Conservation (phyloP, 768 basidiomycete genomes). For the Boletus tomentosulus region DNA sequence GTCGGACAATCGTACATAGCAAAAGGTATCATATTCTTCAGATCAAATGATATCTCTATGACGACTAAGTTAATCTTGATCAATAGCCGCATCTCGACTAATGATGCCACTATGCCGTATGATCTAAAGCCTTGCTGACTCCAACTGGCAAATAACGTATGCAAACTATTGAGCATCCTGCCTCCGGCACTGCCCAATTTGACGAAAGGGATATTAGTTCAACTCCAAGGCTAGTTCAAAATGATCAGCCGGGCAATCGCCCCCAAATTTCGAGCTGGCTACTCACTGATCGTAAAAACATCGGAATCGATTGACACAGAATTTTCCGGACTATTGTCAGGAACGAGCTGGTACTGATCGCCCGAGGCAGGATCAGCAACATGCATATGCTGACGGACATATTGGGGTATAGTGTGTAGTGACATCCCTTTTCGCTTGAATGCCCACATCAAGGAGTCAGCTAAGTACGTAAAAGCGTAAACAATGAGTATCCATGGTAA, state of each 20-base stretch:
- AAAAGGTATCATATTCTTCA: no score
- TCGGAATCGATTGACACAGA: neutral
- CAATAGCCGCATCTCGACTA: neutral
- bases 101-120: neutral
- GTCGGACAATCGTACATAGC: no score
- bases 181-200: neutral
- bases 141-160: neutral
- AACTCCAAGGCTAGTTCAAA: neutral
- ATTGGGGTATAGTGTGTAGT: conserved; percentile 3
- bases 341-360: conserved; percentile 6
- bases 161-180: neutral
- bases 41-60: neutral
- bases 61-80: neutral
- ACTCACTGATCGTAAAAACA: conserved; percentile 5
- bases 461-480: neutral
- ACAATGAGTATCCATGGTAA: neutral
- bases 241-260: neutral
- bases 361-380: conserved; percentile 4
- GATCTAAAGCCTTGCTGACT: neutral
- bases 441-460: neutral
- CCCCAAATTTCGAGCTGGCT: neutral
- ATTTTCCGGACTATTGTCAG: neutral
- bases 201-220: neutral
- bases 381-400: conserved; percentile 3
- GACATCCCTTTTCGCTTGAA: conserved; percentile 3